Percentiles rank a stretch among this genome's conserved stretches.
These are phyloP conservation scores for Puya raimondii DNA, from an alignment of 176 grass and related monocot species.

Conservation along the genomic window DNA sequence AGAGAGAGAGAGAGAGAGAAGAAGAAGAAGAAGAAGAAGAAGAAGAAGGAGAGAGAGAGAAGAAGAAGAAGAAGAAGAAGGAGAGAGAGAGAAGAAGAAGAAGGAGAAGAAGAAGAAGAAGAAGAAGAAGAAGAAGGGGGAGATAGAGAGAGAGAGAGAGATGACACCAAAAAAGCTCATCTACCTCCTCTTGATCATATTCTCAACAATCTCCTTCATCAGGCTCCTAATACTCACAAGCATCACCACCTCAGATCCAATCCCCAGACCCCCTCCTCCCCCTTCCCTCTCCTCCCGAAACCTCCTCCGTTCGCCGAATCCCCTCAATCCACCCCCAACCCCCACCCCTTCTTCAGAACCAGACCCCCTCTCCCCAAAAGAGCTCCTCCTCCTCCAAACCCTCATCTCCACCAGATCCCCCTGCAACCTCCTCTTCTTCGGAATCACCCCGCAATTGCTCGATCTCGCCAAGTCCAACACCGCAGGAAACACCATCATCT, in stretches of 20 bases:
- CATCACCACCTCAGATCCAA: conserved; percentile 10
- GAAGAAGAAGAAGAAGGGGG: background rate
- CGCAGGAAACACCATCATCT: conserved; percentile 23
- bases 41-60: background rate
- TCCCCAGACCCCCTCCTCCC: background rate
- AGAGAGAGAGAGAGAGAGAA: background rate
- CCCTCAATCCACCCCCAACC: background rate
- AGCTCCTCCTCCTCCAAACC: conserved; percentile 23
- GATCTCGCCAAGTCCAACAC: conserved; percentile 22
- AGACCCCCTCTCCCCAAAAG: conserved; percentile 30
- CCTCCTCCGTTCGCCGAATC: background rate
- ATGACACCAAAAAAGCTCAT: conserved; percentile 22
- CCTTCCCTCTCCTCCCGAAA: background rate
- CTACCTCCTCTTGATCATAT: conserved; percentile 20
- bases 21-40: background rate
- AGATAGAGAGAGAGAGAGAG: background rate
- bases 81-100: too few relatives aligned
- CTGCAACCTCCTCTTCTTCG: conserved; percentile 43
- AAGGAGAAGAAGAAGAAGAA: background rate
- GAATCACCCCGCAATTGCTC: conserved; percentile 26
- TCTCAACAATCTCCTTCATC: conserved; percentile 32
- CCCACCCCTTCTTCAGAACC: background rate
- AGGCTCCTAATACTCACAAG: conserved; percentile 28
- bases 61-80: too few relatives aligned
- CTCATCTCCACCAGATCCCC: conserved; percentile 25